Evolutionary conservation across 2,329 filamentous ascomycete genomes (phyloP).

Genomic region (Teratosphaeria gauchensis): DNA sequence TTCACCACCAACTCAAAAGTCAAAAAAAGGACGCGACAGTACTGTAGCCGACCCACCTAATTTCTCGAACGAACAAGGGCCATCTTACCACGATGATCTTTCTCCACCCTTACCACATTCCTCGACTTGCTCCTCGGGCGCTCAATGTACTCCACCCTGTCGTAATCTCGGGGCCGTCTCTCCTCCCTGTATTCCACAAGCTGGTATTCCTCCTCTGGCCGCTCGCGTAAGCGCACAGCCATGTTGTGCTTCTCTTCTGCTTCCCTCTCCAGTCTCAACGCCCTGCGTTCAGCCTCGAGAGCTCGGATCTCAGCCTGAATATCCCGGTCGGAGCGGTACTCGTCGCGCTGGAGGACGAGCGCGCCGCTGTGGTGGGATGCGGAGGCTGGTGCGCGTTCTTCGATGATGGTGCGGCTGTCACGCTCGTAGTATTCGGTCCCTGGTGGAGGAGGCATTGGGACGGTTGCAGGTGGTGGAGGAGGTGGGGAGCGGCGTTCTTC

Average conservation of each 20-base stretch:
- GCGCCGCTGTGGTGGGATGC: slow-evolving; percentile 10
- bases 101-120: slow-evolving; percentile 62
- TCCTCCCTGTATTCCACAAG: slow-evolving; percentile 42
- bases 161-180: slow-evolving; percentile 46
- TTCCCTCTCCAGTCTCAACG: slow-evolving; percentile 48
- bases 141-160: slow-evolving; percentile 41
- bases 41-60: not conserved
- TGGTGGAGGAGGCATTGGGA: slow-evolving; percentile 8
- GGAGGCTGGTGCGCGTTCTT: slow-evolving; percentile 17
- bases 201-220: slow-evolving; percentile 39
- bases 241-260: slow-evolving; percentile 33
- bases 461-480: slow-evolving; percentile 6
- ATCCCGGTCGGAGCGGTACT: slow-evolving; percentile 46
- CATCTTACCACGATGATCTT: slow-evolving; percentile 95
- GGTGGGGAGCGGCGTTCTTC: slow-evolving; percentile 19
- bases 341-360: slow-evolving; percentile 41
- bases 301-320: slow-evolving; percentile 63
- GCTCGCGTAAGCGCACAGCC: slow-evolving; percentile 34
- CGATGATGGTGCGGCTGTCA: slow-evolving; percentile 20
- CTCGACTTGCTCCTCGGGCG: slow-evolving; percentile 34
- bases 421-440: slow-evolving; percentile 18
- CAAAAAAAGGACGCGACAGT: not conserved
- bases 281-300: slow-evolving; percentile 56
- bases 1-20: not conserved
- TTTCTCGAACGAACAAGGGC: slow-evolving; percentile 60